These are phyloP conservation scores for Parasarocladium wereldwijsianum DNA, from an alignment of 2,329 filamentous ascomycete species.

Conservation along the genomic window DNA sequence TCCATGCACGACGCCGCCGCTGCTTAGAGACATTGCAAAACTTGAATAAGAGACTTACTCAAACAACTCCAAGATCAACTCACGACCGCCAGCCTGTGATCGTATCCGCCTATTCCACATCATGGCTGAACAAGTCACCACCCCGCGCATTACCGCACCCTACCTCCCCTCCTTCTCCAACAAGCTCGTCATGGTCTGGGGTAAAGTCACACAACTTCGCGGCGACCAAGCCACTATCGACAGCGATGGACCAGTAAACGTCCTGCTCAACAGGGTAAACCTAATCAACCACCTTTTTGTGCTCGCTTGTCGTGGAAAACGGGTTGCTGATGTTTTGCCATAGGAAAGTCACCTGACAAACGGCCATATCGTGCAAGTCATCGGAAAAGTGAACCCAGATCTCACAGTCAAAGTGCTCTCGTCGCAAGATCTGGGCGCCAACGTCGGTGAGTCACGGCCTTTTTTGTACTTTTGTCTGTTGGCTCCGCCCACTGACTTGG, in stretches of 20 bases:
- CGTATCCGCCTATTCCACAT: too few relatives aligned
- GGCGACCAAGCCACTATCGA: slow-evolving; percentile 73
- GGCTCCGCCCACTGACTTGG: background rate
- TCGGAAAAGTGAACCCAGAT: slow-evolving; percentile 67
- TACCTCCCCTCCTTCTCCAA: slow-evolving; percentile 66
- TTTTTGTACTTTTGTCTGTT: too few relatives aligned
- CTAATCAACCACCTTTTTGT: slow-evolving; percentile 5
- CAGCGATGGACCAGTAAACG: slow-evolving; percentile 60
- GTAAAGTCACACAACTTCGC: slow-evolving; percentile 68
- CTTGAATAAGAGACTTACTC: too few relatives aligned
- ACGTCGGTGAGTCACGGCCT: slow-evolving; percentile 51
- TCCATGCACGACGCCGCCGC: too few relatives aligned
- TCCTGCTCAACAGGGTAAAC: slow-evolving; percentile 55
- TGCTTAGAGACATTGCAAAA: too few relatives aligned
- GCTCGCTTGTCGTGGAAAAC: slow-evolving; percentile 1
- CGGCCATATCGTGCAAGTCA: slow-evolving; percentile 59
- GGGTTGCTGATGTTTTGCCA: background rate
- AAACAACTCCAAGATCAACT: too few relatives aligned
- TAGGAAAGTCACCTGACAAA: slow-evolving; percentile 57
- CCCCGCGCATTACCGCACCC: slow-evolving; percentile 69
- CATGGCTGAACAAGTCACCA: slow-evolving; percentile 53
- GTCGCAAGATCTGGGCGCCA: slow-evolving; percentile 52
- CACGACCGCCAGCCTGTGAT: too few relatives aligned
- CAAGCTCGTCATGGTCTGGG: slow-evolving; percentile 69
- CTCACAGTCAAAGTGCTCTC: slow-evolving; percentile 56